A percentile compares a stretch with the other conserved stretches of the same genome.
These are phyloP conservation scores for Phyllosticta citrichinensis DNA, from an alignment of 2,329 filamentous ascomycete species.

Conservation along the genomic window DNA sequence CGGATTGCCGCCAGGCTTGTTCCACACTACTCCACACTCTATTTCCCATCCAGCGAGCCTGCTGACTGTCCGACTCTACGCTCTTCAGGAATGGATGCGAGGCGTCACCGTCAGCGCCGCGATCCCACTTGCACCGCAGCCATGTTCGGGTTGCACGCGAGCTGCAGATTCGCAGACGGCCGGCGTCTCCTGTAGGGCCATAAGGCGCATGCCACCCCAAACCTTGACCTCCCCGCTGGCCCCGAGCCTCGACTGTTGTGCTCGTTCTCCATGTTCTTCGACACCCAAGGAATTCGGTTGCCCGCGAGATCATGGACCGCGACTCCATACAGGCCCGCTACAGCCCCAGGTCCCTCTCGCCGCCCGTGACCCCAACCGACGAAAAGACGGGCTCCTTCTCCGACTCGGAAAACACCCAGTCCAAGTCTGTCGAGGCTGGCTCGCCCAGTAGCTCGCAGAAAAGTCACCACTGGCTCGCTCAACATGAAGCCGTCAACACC, in stretches of 20 bases:
- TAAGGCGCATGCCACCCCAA: background rate
- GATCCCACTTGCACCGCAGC: background rate
- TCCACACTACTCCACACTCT: background rate
- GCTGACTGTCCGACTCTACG: background rate
- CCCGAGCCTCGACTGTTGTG: background rate
- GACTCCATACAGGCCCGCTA: background rate
- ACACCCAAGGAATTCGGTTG: background rate
- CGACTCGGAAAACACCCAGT: background rate
- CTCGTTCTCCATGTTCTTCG: background rate
- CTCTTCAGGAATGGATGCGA: background rate
- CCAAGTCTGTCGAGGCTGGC: background rate
- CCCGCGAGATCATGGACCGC: background rate
- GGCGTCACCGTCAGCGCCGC: background rate
- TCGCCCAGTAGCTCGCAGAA: background rate
- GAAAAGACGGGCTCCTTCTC: background rate
- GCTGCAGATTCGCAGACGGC: background rate
- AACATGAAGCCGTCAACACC: conserved; percentile 16
- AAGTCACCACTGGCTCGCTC: background rate
- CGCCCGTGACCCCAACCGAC: background rate
- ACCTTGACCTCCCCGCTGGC: background rate
- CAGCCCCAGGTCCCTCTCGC: background rate
- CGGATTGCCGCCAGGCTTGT: background rate
- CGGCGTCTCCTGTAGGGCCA: background rate
- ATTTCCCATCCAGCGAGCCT: background rate
- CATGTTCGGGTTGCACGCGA: background rate